A percentile compares a stretch with the other conserved stretches of the same genome.
Conservation (phyloP, 306 rosid species). For the Senna siamea region DNA sequence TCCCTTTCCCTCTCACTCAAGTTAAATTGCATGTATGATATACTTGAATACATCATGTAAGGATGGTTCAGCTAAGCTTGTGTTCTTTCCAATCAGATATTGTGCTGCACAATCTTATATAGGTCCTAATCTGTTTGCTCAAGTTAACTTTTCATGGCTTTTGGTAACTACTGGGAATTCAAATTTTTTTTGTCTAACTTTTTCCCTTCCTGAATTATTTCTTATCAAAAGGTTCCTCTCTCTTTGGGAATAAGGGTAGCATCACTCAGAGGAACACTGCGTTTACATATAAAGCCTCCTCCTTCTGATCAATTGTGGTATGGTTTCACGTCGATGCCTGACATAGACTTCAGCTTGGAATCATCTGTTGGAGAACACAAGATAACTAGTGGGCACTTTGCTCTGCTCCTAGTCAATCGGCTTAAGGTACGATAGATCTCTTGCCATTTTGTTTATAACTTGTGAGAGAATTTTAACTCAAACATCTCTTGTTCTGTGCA, state of each 20-base stretch:
- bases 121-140: not conserved
- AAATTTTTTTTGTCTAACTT: not conserved
- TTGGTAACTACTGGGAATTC: not conserved
- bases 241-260: constrained; percentile 74
- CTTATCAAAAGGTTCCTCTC: constrained; percentile 73
- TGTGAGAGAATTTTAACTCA: not conserved
- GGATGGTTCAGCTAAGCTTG: not conserved
- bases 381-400: constrained; percentile 71
- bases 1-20: not conserved
- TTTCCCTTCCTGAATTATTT: constrained; percentile 25
- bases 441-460: constrained; percentile 26
- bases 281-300: constrained; percentile 90
- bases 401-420: constrained; percentile 66
- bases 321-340: constrained; percentile 92
- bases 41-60: not conserved
- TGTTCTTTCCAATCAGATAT: constrained; percentile 17
- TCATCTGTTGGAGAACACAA: constrained; percentile 86
- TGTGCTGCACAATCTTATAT: not conserved
- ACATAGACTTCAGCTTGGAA: constrained; percentile 75
- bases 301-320: constrained; percentile 93
- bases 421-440: constrained; percentile 69
- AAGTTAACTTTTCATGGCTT: not conserved
- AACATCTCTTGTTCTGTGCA: constrained; percentile 1
- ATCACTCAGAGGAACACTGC: constrained; percentile 85
- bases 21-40: not conserved